A percentile compares a stretch with the other conserved stretches of the same genome.
These are phyloP conservation scores for Penicillium fimorum DNA, from an alignment of 495 filamentous ascomycete species.

Conservation along the genomic window DNA sequence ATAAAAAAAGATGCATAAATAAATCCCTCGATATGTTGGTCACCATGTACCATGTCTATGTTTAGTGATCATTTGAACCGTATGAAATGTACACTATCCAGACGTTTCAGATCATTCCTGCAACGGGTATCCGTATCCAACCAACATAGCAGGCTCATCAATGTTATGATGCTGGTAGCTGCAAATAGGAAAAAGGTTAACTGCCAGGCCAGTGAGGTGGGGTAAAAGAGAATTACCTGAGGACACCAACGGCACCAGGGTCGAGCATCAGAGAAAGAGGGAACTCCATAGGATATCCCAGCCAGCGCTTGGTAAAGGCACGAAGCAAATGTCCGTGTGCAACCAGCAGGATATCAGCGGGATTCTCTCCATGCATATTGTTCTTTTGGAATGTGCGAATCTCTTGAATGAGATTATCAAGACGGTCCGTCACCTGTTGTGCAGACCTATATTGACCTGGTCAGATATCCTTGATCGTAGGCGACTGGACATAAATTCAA, in stretches of 20 bases:
- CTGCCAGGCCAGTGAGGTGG: neutral
- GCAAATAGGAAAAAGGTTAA: conserved; percentile 1
- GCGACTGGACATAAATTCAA: neutral
- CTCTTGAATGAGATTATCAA: conserved; percentile 65
- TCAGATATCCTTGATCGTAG: neutral
- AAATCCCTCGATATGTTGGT: neutral
- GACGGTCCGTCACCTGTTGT: conserved; percentile 57
- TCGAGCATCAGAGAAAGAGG: conserved; percentile 68
- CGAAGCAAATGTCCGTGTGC: conserved; percentile 77
- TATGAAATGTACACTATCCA: neutral
- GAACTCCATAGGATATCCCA: conserved; percentile 59
- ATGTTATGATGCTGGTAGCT: conserved; percentile 39
- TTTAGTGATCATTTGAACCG: neutral
- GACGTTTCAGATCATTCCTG: conserved; percentile 11
- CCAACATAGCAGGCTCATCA: conserved; percentile 35
- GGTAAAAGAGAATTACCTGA: conserved; percentile 47
- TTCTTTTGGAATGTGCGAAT: conserved; percentile 55
- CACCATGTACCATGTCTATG: neutral
- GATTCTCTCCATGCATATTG: conserved; percentile 48
- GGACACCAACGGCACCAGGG: conserved; percentile 70
- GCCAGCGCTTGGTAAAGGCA: conserved; percentile 78
- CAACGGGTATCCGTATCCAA: conserved; percentile 35
- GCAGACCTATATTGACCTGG: conserved; percentile 35
- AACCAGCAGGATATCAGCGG: conserved; percentile 58
- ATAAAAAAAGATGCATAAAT: neutral